phyloP scores from a whole-genome alignment of 441 rosid genomes.

The Erodium moschatum region DNA sequence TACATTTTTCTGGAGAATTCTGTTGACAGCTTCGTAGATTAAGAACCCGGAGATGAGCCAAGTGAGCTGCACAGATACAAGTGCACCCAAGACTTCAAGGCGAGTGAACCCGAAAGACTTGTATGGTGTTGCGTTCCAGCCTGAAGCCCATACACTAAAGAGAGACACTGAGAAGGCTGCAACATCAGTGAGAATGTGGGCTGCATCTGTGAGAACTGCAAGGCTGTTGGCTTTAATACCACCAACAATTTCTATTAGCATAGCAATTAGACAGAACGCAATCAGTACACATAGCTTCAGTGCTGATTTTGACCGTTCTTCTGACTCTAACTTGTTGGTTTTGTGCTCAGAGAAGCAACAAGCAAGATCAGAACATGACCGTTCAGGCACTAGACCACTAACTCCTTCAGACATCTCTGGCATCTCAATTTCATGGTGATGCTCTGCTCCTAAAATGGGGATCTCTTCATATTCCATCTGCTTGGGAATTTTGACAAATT shows the following conservation, averaged over 20 bases:
- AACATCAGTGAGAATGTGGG: slow-evolving; percentile 39
- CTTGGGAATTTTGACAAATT: slow-evolving; percentile 2
- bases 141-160: slow-evolving; percentile 51
- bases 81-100: slow-evolving; percentile 69
- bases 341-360: slow-evolving; percentile 46
- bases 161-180: slow-evolving; percentile 50
- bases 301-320: slow-evolving; percentile 38
- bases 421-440: slow-evolving; percentile 34
- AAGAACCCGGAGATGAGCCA: slow-evolving; percentile 65
- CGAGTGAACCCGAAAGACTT: slow-evolving; percentile 60
- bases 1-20: slow-evolving; percentile 35
- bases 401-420: slow-evolving; percentile 25
- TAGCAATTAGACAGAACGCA: slow-evolving; percentile 24
- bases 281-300: slow-evolving; percentile 46
- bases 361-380: slow-evolving; percentile 21
- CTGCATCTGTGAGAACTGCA: slow-evolving; percentile 64
- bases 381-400: slow-evolving; percentile 15
- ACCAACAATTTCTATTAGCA: neutral
- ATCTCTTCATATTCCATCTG: slow-evolving; percentile 49
- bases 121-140: slow-evolving; percentile 46
- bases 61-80: slow-evolving; percentile 61
- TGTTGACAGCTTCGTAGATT: slow-evolving; percentile 45
- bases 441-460: slow-evolving; percentile 30
- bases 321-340: slow-evolving; percentile 31
- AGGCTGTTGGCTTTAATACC: slow-evolving; percentile 25